phyloP scores from a whole-genome alignment of 2,329 filamentous ascomycete species.

The Neofusicoccum ribis region DNA sequence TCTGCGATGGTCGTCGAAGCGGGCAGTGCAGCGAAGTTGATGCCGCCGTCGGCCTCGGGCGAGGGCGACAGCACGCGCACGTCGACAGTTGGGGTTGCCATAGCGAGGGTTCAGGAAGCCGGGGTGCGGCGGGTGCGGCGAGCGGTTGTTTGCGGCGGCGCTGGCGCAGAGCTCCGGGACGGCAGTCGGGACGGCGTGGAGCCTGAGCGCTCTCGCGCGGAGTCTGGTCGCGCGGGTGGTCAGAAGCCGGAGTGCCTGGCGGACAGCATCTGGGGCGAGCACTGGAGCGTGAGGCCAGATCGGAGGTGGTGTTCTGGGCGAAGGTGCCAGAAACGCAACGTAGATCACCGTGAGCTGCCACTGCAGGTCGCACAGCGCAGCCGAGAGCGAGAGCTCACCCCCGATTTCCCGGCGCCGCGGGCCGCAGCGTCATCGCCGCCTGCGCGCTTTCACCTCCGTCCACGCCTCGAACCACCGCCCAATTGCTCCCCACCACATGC shows the following conservation, averaged over 20 bases:
- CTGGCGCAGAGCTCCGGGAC: conserved; percentile 6
- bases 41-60: conserved; percentile 36
- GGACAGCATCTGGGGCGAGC: background rate
- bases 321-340: conserved; percentile 13
- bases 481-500: conserved; percentile 3
- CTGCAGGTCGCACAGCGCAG: conserved; percentile 3
- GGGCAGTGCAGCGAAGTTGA: conserved; percentile 34
- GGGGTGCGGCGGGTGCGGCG: conserved; percentile 30
- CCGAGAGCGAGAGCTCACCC: background rate
- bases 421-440: conserved; percentile 17
- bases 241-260: background rate
- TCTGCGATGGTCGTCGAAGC: conserved; percentile 48
- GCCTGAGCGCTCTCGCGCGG: background rate
- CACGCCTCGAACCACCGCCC: background rate
- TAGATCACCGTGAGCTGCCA: conserved; percentile 9
- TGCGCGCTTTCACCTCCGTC: background rate
- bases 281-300: conserved; percentile 1
- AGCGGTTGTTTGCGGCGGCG: conserved; percentile 23
- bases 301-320: background rate
- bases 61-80: conserved; percentile 43
- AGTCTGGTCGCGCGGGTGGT: background rate
- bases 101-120: conserved; percentile 22
- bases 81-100: conserved; percentile 28
- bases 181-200: conserved; percentile 17
- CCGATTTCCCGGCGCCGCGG: conserved; percentile 5